Percentiles rank a stretch among this genome's conserved stretches.
phyloP scores from a whole-genome alignment of 352 stramenopile species.

The Aphanomyces invadans region DNA sequence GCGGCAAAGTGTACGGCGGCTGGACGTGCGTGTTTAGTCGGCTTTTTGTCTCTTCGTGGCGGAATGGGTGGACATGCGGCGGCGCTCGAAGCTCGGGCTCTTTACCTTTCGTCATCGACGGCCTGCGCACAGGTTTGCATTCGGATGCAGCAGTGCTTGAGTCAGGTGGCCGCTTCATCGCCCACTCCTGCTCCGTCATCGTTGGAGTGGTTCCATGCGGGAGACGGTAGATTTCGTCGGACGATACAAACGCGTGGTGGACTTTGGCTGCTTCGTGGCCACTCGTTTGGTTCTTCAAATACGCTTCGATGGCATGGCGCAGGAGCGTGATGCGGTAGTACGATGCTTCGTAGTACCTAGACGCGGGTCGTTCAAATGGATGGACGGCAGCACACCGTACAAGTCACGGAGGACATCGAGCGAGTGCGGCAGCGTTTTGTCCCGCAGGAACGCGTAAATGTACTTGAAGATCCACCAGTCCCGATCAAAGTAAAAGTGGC shows the following conservation, averaged over 20 bases:
- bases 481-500: slow-evolving; percentile 61
- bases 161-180: background rate
- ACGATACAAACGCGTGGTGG: slow-evolving; percentile 1
- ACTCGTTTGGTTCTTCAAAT: slow-evolving; percentile 3
- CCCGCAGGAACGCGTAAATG: slow-evolving; percentile 55
- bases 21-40: background rate
- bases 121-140: background rate
- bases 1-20: background rate
- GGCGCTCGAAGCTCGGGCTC: background rate
- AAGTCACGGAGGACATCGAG: slow-evolving; percentile 59
- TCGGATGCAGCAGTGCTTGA: background rate
- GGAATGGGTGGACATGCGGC: background rate
- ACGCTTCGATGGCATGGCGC: slow-evolving; percentile 60
- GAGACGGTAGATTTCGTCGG: background rate
- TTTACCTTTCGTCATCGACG: background rate
- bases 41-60: background rate
- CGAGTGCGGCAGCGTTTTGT: slow-evolving; percentile 48
- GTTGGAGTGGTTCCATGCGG: background rate
- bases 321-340: slow-evolving; percentile 70
- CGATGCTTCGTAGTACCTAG: slow-evolving; percentile 55
- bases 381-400: too few relatives aligned
- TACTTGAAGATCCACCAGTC: slow-evolving; percentile 70
- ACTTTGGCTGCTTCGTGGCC: background rate
- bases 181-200: background rate
- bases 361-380: too few relatives aligned